phyloP scores from a whole-genome alignment of 371 early-diverging fungal genomes.

The Actinomortierella ambigua region DNA sequence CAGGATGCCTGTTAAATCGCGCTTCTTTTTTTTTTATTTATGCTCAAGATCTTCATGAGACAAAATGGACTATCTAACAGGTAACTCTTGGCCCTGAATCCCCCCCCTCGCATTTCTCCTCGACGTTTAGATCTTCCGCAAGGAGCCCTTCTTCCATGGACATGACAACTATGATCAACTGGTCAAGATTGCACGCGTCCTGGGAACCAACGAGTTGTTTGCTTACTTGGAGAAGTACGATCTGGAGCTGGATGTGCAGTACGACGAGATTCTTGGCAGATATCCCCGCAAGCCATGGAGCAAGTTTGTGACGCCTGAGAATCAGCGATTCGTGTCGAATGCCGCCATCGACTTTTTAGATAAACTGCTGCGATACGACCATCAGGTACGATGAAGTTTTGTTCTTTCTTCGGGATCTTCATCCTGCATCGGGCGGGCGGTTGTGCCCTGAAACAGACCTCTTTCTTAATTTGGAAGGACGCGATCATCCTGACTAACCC shows the following conservation, averaged over 20 bases:
- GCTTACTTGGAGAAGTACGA: conserved; percentile 95
- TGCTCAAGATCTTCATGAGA: not conserved
- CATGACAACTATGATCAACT: conserved; percentile 98
- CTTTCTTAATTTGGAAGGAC: too few relatives aligned
- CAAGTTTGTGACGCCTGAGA: conserved; percentile 89
- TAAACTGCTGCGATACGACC: conserved; percentile 95
- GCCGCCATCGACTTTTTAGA: conserved; percentile 96
- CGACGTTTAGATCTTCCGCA: conserved; percentile 87
- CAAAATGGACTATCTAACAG: not conserved
- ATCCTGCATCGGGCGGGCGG: not conserved
- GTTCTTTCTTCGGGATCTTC: not conserved
- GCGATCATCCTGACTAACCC: too few relatives aligned
- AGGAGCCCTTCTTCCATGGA: conserved; percentile 99
- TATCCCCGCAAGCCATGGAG: conserved; percentile 96
- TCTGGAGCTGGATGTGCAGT: conserved; percentile 87
- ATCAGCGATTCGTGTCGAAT: conserved; percentile 87
- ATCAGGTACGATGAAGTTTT: conserved; percentile 65
- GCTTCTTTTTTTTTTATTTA: conserved; percentile 3
- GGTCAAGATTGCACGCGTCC: conserved; percentile 95
- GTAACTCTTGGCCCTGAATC: too few relatives aligned
- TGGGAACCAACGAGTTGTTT: conserved; percentile 94
- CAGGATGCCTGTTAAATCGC: not conserved
- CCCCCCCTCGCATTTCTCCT: too few relatives aligned
- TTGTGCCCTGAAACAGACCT: not conserved
- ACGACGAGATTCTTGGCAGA: conserved; percentile 84